Evolutionary conservation across 2,329 filamentous ascomycete species (phyloP), one percentile per base, ranked within the genome.

Genomic region (Paraconiothyrium brasiliense): DNA sequence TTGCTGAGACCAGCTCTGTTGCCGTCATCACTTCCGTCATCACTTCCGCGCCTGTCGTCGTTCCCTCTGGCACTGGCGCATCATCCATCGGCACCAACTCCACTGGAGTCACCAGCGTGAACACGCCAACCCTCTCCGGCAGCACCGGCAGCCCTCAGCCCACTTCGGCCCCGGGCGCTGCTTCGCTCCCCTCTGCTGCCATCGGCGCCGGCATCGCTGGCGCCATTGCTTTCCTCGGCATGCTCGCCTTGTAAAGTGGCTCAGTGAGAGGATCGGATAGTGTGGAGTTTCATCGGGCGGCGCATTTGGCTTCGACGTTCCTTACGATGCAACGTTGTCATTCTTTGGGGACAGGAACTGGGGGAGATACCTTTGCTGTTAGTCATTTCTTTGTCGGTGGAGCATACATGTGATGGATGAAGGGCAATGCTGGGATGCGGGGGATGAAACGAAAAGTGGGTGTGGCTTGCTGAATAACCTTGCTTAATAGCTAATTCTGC

Each of bases 141-240:
- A 65, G 62, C n/a, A 51, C 58, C 20, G 56, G 64, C 59, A 37
- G 49, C 34, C 34, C 50, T 9, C 50, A 54, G 14, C 50, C 50
- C 13, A 54, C 63, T 34, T 34, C 63, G 56, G 57, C 63, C 57
- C 63, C 69, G 51, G 73, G 67, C 5, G 74, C 67, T n/a, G 79
- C 79, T 6, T 65, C 77, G 34, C 59, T 77, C 49, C 78, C 79
- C 4, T 76, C 77, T 44, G 77, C 74, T 47, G 70, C 79, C 24
- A 60, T 79, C 34, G 80, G 80, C 57, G 76, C 75, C 24, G 78
- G 79, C 51, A 54, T 82, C 32, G 79, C 76, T 58, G 81, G 80
- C 57, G 76, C 72, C 5, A 51, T 80, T 30, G 79, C 78, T n/a
- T 66, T 83, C 50, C 59, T 82, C 37, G 80, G 78, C 66, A 74